Evolutionary conservation across 352 stramenopile species (phyloP), one percentile per base, ranked within the genome.

Genomic region (Globisporangium polare): DNA sequence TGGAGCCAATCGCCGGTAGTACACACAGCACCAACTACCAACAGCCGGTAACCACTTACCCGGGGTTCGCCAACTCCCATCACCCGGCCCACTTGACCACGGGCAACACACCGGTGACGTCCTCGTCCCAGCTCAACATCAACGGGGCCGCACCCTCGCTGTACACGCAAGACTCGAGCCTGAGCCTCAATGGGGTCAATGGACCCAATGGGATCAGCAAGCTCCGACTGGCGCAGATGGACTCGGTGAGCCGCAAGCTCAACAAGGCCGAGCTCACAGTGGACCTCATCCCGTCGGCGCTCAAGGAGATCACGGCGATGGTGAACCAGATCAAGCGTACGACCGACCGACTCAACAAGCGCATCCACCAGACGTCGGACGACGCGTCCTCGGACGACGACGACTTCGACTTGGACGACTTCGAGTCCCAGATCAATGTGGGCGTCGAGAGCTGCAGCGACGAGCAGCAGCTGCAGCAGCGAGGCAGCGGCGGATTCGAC

Each of bases 321-420:
- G 73, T 90, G 24, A 77, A 86, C 31, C 74, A 92, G 59, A 88
- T 92, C 43, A 82, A 88, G 24, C 77, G 74, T 33, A 89, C 77
- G 5, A 90, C 79, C 1, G 73, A 89, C 46, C 53, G 75, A 10
- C 56, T 90, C 27, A 86, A 72, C 66, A 69, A 76, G 33, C 73
- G 71, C 42, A 61, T 88, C 15, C 67, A 88, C 12, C 39, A 72
- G 15, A 27, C 37, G 4, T 61, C 55, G 29, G 29, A 35, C 7
- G 67, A 74, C 3, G 63, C 66, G 5, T 72, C 74, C 18, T 75
- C 75, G 2, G 73, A 86, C 15, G 74, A 86, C 2, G 71, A 86
- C 41, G 78, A 82, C 5, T 58, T 75, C n/a, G 73, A 85, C 26
- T 60, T 78, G 12, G 78, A 80, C n/a, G 68, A 80, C 20, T 74